Conservation (phyloP, 495 filamentous ascomycete genomes). For the Neurospora sp. region DNA sequence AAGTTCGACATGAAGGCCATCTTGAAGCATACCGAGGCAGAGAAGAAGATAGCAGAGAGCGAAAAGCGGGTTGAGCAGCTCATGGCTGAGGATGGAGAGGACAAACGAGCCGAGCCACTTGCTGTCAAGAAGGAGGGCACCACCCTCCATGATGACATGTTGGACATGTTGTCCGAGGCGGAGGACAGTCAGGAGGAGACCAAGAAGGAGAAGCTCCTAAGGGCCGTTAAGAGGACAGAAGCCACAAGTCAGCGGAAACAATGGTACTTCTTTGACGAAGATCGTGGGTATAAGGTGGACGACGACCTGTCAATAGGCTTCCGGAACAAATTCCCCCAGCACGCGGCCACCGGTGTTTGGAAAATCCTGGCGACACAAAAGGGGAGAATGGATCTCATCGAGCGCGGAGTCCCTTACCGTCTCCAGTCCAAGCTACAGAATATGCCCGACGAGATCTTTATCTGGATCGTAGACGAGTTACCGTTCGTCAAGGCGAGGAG, state of each 20-base stretch:
- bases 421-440: slow-evolving; percentile 38
- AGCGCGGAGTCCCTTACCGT: slow-evolving; percentile 57
- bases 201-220: slow-evolving; percentile 47
- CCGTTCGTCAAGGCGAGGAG: slow-evolving; percentile 48
- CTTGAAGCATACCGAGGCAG: slow-evolving; percentile 46
- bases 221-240: slow-evolving; percentile 67
- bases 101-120: slow-evolving; percentile 11
- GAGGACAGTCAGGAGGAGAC: slow-evolving; percentile 43
- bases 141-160: slow-evolving; percentile 24
- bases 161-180: slow-evolving; percentile 35
- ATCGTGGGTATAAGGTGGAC: slow-evolving; percentile 2
- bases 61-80: slow-evolving; percentile 38
- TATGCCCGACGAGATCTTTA: slow-evolving; percentile 59
- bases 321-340: slow-evolving; percentile 24
- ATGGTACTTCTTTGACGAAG: slow-evolving; percentile 58
- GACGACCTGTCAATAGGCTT: slow-evolving; percentile 16
- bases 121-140: slow-evolving; percentile 10
- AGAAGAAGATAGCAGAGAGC: slow-evolving; percentile 46
- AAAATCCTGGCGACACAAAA: slow-evolving; percentile 35
- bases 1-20: slow-evolving; percentile 59
- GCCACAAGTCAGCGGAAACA: slow-evolving; percentile 43
- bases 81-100: slow-evolving; percentile 18
- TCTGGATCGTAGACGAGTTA: slow-evolving; percentile 67
- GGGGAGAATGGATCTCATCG: slow-evolving; percentile 50
- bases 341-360: slow-evolving; percentile 24